These are phyloP conservation scores for Salicornia ramosissima DNA, from an alignment of 148 eudicot species.

Conservation along the genomic window DNA sequence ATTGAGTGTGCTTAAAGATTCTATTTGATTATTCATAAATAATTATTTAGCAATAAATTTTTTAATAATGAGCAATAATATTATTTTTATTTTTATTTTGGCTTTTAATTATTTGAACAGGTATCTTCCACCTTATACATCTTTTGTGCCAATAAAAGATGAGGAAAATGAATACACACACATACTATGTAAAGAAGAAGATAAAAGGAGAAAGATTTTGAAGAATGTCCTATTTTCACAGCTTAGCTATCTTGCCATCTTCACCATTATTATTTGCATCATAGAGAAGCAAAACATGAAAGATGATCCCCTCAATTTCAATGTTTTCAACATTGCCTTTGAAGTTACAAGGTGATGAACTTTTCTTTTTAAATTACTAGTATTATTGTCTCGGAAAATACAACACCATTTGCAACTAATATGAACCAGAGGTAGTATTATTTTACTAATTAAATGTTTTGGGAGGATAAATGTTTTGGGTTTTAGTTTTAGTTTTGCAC, in stretches of 20 bases:
- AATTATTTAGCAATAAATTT: too few relatives aligned
- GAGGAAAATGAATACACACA: slow-evolving; percentile 12
- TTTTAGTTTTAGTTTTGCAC: too few relatives aligned
- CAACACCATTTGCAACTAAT: too few relatives aligned
- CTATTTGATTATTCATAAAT: too few relatives aligned
- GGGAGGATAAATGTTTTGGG: too few relatives aligned
- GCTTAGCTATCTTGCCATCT: slow-evolving; percentile 42
- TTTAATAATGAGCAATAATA: too few relatives aligned
- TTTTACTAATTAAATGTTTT: too few relatives aligned
- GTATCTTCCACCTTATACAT: slow-evolving; percentile 46
- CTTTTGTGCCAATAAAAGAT: slow-evolving; percentile 26
- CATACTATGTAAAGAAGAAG: slow-evolving; percentile 2
- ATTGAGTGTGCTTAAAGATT: too few relatives aligned
- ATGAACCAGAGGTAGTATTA: too few relatives aligned
- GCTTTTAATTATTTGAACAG: too few relatives aligned
- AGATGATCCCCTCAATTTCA: slow-evolving; percentile 77
- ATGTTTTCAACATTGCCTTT: slow-evolving; percentile 49
- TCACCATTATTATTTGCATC: slow-evolving; percentile 55
- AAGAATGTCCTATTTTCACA: slow-evolving; percentile 39
- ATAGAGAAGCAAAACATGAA: slow-evolving; percentile 48
- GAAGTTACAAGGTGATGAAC: slow-evolving; percentile 68
- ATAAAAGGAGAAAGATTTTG: slow-evolving; percentile 9
- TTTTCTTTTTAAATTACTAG: neutral
- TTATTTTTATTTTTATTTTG: too few relatives aligned
- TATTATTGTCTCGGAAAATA: too few relatives aligned